Conservation (phyloP, 495 filamentous ascomycete genomes). For the Friedmanniomyces endolithicus region DNA sequence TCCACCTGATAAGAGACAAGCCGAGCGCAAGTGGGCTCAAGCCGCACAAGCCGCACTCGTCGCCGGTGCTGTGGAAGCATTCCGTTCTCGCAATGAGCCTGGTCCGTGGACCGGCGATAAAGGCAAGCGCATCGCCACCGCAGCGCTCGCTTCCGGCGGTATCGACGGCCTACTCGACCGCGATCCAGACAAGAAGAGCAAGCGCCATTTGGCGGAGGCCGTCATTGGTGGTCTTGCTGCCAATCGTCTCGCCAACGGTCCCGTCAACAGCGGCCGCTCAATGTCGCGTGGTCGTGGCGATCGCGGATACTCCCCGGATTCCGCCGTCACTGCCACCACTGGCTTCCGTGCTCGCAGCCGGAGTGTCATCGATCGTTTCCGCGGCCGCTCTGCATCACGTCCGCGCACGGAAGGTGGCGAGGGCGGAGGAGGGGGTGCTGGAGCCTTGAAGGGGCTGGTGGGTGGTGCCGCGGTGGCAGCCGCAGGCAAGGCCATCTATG, state of each 20-base stretch:
- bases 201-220: conserved; percentile 57
- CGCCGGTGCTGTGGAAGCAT: conserved; percentile 78
- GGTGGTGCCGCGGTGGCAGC: conserved; percentile 64
- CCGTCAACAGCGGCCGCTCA: conserved; percentile 63
- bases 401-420: conserved; percentile 24
- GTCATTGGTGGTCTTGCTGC: conserved; percentile 75
- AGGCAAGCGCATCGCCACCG: conserved; percentile 75
- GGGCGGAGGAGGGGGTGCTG: conserved; percentile 28
- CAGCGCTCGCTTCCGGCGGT: conserved; percentile 71
- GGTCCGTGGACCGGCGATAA: conserved; percentile 77
- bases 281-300: conserved; percentile 21
- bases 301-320: conserved; percentile 18
- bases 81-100: conserved; percentile 71
- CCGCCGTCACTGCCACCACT: neutral
- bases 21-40: conserved; percentile 59
- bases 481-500: conserved; percentile 66
- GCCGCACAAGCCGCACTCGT: conserved; percentile 76
- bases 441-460: conserved; percentile 51
- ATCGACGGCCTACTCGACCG: conserved; percentile 64
- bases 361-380: conserved; percentile 21
- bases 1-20: conserved; percentile 35
- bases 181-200: conserved; percentile 61
- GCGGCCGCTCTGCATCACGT: conserved; percentile 32
- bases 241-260: conserved; percentile 68
- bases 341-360: conserved; percentile 24